Evolutionary conservation across 805 yeast species (phyloP).

Genomic region (Yarrowia keelungensis): DNA sequence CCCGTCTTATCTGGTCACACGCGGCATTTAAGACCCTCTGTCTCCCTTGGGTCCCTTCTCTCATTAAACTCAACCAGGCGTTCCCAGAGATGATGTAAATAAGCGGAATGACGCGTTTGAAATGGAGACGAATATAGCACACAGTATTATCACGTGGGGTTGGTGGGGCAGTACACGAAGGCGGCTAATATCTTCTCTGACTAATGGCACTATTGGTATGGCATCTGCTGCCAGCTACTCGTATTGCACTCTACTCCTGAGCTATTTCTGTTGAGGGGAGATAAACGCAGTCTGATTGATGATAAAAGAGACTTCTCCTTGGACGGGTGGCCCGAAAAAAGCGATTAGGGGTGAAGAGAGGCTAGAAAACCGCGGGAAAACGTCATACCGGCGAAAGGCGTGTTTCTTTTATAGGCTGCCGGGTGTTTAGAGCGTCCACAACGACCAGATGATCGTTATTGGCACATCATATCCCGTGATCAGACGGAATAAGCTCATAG

Average conservation of each 20-base stretch:
- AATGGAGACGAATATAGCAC: no score
- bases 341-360: neutral
- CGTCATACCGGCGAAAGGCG: neutral
- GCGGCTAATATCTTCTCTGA: no score
- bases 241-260: neutral
- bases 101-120: conserved; percentile 23
- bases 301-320: conserved; percentile 14
- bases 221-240: no score
- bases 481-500: conserved; percentile 5
- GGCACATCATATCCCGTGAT: conserved; percentile 19
- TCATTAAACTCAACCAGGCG: conserved; percentile 20
- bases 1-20: neutral
- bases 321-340: neutral
- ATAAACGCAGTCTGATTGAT: conserved; percentile 1
- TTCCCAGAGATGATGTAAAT: conserved; percentile 9
- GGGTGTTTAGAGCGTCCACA: neutral
- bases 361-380: neutral
- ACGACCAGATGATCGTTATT: neutral
- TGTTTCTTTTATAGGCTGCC: neutral
- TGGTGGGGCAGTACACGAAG: no score
- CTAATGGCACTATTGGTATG: no score
- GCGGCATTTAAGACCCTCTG: neutral
- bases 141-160: neutral
- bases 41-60: neutral
- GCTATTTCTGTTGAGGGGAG: conserved; percentile 23